A percentile compares a stretch with the other conserved stretches of the same genome.
phyloP scores from a whole-genome alignment of 2,329 filamentous ascomycete species.

The Cadophora malorum region DNA sequence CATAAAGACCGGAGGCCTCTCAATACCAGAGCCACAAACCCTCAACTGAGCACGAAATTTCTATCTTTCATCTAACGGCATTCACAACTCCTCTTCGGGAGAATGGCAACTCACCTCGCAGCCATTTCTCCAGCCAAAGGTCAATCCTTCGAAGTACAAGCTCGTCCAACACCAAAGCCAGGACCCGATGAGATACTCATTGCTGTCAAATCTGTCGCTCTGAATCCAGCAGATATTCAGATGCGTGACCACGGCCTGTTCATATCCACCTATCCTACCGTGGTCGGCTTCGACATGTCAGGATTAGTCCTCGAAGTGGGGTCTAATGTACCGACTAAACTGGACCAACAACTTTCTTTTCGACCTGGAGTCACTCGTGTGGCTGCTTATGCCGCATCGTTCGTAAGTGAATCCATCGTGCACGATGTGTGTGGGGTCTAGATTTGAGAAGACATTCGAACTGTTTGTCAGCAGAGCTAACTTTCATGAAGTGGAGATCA shows the following conservation, averaged over 20 bases:
- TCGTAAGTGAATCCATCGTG: neutral
- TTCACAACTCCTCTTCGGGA: neutral
- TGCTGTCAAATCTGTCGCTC: constrained; percentile 20
- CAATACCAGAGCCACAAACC: too few species aligned
- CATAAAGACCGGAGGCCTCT: too few species aligned
- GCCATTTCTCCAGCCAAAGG: constrained; percentile 18
- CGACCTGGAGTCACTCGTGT: neutral
- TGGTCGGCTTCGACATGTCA: constrained; percentile 8
- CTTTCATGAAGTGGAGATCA: neutral
- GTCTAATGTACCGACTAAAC: neutral
- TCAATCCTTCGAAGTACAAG: neutral
- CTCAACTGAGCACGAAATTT: too few species aligned
- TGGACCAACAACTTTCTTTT: neutral
- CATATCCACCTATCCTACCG: neutral
- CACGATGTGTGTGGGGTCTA: too few species aligned
- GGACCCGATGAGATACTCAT: constrained; percentile 20
- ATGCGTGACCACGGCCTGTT: neutral
- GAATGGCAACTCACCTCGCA: constrained; percentile 15
- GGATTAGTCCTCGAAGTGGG: constrained; percentile 3
- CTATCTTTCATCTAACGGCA: too few species aligned
- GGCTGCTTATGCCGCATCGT: neutral
- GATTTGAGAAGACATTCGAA: too few species aligned
- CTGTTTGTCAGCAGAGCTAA: too few species aligned
- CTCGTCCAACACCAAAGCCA: constrained; percentile 18
- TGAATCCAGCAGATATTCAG: constrained; percentile 12